A percentile compares a stretch with the other conserved stretches of the same genome.
Conservation (phyloP, 306 rosid genomes). For the Medicago arabica region DNA sequence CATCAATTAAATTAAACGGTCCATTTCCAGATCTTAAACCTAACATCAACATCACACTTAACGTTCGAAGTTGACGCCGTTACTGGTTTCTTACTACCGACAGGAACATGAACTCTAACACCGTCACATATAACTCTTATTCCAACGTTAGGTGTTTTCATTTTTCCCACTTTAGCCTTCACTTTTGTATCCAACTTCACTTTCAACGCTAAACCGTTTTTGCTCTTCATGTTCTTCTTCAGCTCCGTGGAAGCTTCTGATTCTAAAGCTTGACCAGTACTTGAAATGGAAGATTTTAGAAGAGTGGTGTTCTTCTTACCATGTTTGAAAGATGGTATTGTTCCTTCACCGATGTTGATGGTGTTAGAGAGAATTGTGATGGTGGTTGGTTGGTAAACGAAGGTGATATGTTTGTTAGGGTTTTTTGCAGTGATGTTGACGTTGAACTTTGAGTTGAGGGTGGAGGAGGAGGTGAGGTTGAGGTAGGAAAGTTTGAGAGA, state of each 20-base stretch:
- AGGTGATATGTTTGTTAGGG: constrained; percentile 47
- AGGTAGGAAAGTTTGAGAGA: constrained; percentile 51
- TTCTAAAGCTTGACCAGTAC: constrained; percentile 45
- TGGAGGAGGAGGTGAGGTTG: constrained; percentile 45
- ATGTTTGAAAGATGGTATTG: constrained; percentile 56
- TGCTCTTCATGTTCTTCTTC: constrained; percentile 66
- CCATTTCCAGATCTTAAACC: constrained; percentile 99
- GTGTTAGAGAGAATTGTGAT: constrained; percentile 37
- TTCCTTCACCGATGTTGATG: constrained; percentile 45
- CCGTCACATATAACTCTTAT: constrained; percentile 81
- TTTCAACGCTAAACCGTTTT: constrained; percentile 64
- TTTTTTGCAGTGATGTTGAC: constrained; percentile 45
- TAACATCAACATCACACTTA: constrained; percentile 69
- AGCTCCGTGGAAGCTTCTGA: constrained; percentile 37
- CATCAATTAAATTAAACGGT: constrained; percentile 52
- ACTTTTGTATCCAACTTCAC: constrained; percentile 75
- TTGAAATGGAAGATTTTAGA: constrained; percentile 53
- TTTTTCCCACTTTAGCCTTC: constrained; percentile 61
- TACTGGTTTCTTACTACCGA: constrained; percentile 71
- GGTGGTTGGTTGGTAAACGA: constrained; percentile 41
- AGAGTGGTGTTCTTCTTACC: constrained; percentile 71
- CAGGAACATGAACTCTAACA: constrained; percentile 58
- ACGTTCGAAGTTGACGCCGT: constrained; percentile 68
- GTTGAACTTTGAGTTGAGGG: constrained; percentile 48
- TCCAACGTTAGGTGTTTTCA: constrained; percentile 70